Conservation (phyloP, 805 yeast species). For the Myxozyma vanderwaltii region DNA sequence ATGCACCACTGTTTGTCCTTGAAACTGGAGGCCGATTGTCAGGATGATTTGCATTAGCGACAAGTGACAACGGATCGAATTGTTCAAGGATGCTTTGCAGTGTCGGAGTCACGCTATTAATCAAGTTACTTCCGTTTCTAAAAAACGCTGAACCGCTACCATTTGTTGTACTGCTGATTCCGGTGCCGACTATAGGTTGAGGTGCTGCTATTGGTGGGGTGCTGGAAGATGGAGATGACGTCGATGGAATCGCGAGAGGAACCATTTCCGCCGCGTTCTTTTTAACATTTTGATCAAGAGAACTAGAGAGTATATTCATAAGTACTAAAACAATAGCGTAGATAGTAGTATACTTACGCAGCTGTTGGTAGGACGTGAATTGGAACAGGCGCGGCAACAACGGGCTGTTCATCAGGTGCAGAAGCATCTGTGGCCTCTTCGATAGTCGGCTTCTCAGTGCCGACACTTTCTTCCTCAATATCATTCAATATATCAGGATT, state of each 20-base stretch:
- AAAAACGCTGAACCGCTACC: slow-evolving; percentile 8
- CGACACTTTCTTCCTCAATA: too few species aligned
- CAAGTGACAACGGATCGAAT: slow-evolving; percentile 37
- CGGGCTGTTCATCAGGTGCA: too few species aligned
- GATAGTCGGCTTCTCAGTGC: too few species aligned
- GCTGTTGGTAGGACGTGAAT: not conserved
- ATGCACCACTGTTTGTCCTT: slow-evolving; percentile 8
- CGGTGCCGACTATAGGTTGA: slow-evolving; percentile 25
- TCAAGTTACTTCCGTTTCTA: not conserved
- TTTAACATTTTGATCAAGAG: not conserved
- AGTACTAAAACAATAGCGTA: too few species aligned
- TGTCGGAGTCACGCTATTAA: slow-evolving; percentile 12
- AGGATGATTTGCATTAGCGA: slow-evolving; percentile 8
- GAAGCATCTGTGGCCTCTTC: too few species aligned
- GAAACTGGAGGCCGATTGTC: slow-evolving; percentile 12
- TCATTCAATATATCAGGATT: not conserved
- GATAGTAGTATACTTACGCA: not conserved
- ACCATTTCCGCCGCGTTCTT: slow-evolving; percentile 8
- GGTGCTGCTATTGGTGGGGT: slow-evolving; percentile 27
- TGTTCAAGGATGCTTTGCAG: slow-evolving; percentile 35
- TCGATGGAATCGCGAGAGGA: not conserved
- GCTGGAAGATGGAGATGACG: slow-evolving; percentile 1
- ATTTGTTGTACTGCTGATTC: slow-evolving; percentile 10
- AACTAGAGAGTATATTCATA: too few species aligned
- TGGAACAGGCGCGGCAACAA: slow-evolving; percentile 1